Conservation (phyloP, 1,139 yeast species). For the Saccharomycopsis crataegensis region DNA sequence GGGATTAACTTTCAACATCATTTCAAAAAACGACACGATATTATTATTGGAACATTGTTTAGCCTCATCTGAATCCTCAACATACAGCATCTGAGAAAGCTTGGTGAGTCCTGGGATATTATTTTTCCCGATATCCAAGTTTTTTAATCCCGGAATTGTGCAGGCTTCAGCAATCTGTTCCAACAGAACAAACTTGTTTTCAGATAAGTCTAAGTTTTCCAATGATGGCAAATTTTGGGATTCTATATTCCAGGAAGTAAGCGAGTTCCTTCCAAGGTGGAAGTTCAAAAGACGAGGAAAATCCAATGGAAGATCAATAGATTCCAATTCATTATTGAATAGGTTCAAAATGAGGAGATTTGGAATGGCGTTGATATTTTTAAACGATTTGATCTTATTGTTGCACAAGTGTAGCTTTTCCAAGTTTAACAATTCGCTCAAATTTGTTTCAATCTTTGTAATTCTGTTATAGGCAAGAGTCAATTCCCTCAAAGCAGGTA, state of each 20-base stretch:
- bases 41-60: neutral
- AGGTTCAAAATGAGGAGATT: neutral
- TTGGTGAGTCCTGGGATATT: neutral
- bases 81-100: neutral
- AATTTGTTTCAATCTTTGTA: neutral
- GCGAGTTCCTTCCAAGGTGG: neutral
- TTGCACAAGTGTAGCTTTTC: neutral
- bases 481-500: neutral
- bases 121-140: neutral
- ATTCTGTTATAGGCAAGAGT: neutral
- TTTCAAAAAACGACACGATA: neutral
- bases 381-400: neutral
- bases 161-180: neutral
- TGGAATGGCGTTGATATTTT: neutral
- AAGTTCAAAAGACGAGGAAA: neutral
- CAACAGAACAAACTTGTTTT: neutral
- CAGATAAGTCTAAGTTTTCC: neutral
- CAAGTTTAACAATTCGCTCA: neutral
- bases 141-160: neutral
- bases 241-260: neutral
- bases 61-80: neutral
- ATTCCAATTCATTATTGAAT: neutral
- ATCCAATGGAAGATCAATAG: neutral
- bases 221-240: neutral
- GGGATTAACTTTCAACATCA: neutral